Evolutionary conservation across 1,284 basidiomycete species (phyloP), one percentile per base, ranked within the genome.

Genomic region (Naganishia sp.): DNA sequence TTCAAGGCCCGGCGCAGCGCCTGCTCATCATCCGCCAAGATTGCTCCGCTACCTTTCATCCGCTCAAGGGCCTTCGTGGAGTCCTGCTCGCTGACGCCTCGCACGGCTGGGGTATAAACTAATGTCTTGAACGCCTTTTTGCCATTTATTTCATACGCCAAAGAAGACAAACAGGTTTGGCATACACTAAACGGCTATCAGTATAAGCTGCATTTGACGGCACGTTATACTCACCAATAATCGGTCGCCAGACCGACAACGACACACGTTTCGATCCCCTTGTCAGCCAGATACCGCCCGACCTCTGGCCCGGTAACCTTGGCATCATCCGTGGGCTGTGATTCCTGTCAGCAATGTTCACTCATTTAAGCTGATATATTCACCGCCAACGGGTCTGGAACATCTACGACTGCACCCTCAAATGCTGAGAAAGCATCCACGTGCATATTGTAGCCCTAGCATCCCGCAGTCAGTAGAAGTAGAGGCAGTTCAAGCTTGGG

Each of bases 191-290:
- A 2, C 10, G 28, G 25, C 9, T 13, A 10, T 9, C n/a, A 17
- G 10, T 9, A 31, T 18, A 15, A 46, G 17, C 21, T 49, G 50
- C 25, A 28, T n/a, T 18, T 13, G 35, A 39, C 21, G 23, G 54
- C 7, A 46, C 17, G 35, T 18, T 21, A 7, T 35, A 73, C 75
- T 23, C 57, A 75, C 77, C 87, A 88, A 71, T 84, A 87, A 72
- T 88, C 87, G 18, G 84, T 84, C 49, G 87, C 87, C 21, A 88
- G 77, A 3, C 87, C 87, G 1, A 80, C 81, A 5, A 87, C 79
- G 43, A 85, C 82, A 10, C 87, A 80, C 56, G 79, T 78, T 31
- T 76, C 74, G 3, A 86, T 78, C 4, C 72, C 77, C 45, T 74
- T 69, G 6, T 72, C 71, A 55, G 73, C 71, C 50, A 86, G 76